phyloP scores from a whole-genome alignment of 1,139 yeast species.

The Debaryomyces psychrophilus region DNA sequence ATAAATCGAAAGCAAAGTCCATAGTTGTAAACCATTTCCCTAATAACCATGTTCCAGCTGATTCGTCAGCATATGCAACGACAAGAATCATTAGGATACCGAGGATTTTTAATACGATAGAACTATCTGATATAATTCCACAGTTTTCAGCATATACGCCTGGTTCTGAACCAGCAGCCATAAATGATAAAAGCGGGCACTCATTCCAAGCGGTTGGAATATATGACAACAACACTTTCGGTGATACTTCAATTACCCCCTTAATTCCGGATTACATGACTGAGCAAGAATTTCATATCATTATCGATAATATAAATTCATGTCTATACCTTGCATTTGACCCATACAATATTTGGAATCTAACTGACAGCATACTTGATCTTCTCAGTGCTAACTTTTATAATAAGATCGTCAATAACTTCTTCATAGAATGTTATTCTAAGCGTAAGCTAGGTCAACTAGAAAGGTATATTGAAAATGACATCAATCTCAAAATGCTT shows the following conservation, averaged over 20 bases:
- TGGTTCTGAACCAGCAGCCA: conserved; percentile 71
- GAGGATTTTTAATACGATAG: conserved; percentile 40
- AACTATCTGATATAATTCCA: conserved; percentile 49
- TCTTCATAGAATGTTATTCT: conserved; percentile 25
- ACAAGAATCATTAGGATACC: conserved; percentile 72
- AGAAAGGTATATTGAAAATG: conserved; percentile 46
- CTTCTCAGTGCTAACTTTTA: conserved; percentile 45
- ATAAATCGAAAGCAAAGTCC: conserved; percentile 21
- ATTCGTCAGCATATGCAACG: conserved; percentile 29
- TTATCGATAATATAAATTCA: conserved; percentile 51
- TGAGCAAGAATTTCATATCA: conserved; percentile 37
- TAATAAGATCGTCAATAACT: conserved; percentile 24
- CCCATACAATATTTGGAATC: conserved; percentile 37
- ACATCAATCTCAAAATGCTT: conserved; percentile 39
- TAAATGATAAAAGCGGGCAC: conserved; percentile 20
- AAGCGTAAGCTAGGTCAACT: conserved; percentile 37
- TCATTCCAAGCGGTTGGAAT: conserved; percentile 41
- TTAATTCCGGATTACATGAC: conserved; percentile 44
- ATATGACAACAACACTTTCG: conserved; percentile 48
- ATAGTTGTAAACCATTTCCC: conserved; percentile 69
- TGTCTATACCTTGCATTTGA: conserved; percentile 44
- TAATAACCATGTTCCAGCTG: conserved; percentile 41
- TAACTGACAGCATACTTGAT: conserved; percentile 48
- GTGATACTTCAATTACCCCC: conserved; percentile 58
- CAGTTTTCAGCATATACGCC: conserved; percentile 62